phyloP scores from a whole-genome alignment of 1,284 basidiomycete genomes.

The Papiliotrema nemorosa region DNA sequence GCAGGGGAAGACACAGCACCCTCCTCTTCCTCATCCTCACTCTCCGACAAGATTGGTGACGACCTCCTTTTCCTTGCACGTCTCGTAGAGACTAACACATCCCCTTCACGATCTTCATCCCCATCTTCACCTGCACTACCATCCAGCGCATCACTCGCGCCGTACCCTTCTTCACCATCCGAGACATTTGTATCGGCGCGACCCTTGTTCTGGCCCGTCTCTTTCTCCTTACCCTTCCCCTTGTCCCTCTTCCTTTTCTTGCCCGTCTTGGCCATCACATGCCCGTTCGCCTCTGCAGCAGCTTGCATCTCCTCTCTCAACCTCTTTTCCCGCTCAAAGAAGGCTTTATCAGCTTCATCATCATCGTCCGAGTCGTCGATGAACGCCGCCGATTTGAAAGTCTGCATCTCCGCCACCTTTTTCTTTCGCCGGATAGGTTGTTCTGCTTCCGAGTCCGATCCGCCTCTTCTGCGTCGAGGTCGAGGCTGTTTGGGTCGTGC shows the following conservation, averaged over 20 bases:
- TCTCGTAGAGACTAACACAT: too few species aligned
- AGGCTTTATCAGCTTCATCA: constrained; percentile 54
- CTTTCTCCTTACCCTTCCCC: constrained; percentile 9
- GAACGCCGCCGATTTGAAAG: constrained; percentile 83
- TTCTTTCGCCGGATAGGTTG: constrained; percentile 32
- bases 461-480: constrained; percentile 26
- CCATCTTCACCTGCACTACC: too few species aligned
- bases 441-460: constrained; percentile 29
- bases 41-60: too few species aligned
- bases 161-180: constrained; percentile 2
- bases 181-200: too few species aligned
- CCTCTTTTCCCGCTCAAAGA: constrained; percentile 69
- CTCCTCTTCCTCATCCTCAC: too few species aligned
- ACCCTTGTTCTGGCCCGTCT: too few species aligned
- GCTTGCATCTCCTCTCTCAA: constrained; percentile 55
- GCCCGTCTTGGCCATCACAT: constrained; percentile 25
- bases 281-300: constrained; percentile 51
- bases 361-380: constrained; percentile 79
- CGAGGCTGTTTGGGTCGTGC: constrained; percentile 67
- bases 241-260: constrained; percentile 23
- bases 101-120: too few species aligned
- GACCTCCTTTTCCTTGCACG: too few species aligned
- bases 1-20: too few species aligned
- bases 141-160: too few species aligned
- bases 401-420: constrained; percentile 58